Percentiles rank a stretch among this genome's conserved stretches.
phyloP scores from a whole-genome alignment of 2,329 filamentous ascomycete genomes.

The Colletotrichum cordylinicola region DNA sequence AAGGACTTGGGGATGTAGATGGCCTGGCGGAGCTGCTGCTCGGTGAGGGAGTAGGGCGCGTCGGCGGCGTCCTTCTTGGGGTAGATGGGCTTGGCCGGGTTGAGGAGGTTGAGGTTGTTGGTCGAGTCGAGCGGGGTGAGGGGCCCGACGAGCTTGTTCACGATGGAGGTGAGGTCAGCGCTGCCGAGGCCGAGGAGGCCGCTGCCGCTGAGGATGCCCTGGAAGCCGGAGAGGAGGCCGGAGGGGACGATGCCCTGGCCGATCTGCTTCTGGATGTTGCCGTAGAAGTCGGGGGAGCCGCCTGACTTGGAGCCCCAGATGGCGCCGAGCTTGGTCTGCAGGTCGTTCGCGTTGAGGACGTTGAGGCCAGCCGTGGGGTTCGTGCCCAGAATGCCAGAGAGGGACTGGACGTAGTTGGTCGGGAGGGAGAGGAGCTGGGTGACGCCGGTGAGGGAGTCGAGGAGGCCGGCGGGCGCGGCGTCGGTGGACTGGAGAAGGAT shows the following conservation, averaged over 20 bases:
- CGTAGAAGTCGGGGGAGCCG: neutral
- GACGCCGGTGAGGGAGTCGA: neutral
- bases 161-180: neutral
- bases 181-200: neutral
- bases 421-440: slow-evolving; percentile 1
- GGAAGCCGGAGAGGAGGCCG: neutral
- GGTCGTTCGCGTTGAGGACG: neutral
- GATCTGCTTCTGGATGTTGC: slow-evolving; percentile 7
- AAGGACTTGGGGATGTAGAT: slow-evolving; percentile 58
- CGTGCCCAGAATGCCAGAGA: neutral
- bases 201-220: neutral
- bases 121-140: neutral
- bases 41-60: slow-evolving; percentile 52
- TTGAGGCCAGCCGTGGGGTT: neutral
- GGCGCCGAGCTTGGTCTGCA: slow-evolving; percentile 2
- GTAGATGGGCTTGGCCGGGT: slow-evolving; percentile 30
- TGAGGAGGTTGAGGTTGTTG: neutral
- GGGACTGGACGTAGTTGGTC: neutral
- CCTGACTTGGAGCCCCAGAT: slow-evolving; percentile 6
- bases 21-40: slow-evolving; percentile 51
- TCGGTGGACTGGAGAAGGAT: neutral
- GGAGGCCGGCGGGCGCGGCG: slow-evolving; percentile 4
- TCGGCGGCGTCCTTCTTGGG: slow-evolving; percentile 43
- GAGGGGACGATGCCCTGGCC: neutral
- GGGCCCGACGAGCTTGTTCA: neutral